Percentiles rank a stretch among this genome's conserved stretches.
Evolutionary conservation across 805 yeast species (phyloP).

Genomic region (Teunomyces barrocoloradensis): DNA sequence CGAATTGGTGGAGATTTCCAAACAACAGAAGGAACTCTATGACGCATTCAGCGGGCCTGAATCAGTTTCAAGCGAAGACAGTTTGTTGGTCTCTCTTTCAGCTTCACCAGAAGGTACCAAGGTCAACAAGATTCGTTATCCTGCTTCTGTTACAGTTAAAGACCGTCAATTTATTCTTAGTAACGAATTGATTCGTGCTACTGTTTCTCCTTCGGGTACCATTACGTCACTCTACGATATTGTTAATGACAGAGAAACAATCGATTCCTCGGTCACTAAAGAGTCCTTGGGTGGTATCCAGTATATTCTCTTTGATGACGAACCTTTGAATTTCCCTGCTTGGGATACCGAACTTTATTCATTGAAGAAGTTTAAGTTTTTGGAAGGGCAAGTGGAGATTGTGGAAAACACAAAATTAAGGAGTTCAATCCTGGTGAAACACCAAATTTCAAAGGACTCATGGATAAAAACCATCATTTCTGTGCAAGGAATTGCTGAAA

Average conservation of each 20-base stretch:
- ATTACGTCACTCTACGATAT: constrained; percentile 65
- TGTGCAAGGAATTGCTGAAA: constrained; percentile 53
- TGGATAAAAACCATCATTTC: constrained; percentile 67
- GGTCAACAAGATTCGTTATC: constrained; percentile 29
- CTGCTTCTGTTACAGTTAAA: constrained; percentile 46
- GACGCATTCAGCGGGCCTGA: constrained; percentile 6
- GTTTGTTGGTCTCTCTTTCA: constrained; percentile 20
- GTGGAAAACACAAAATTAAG: constrained; percentile 54
- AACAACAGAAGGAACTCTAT: constrained; percentile 16
- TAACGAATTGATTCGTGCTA: constrained; percentile 61
- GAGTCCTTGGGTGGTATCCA: constrained; percentile 66
- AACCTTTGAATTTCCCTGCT: constrained; percentile 89
- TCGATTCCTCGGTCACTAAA: constrained; percentile 53
- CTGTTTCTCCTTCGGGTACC: constrained; percentile 50
- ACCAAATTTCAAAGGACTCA: constrained; percentile 56
- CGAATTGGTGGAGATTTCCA: constrained; percentile 41
- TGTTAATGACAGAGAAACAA: constrained; percentile 55
- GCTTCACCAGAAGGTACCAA: constrained; percentile 15
- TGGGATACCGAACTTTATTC: constrained; percentile 97
- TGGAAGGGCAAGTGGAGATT: constrained; percentile 40
- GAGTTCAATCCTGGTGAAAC: constrained; percentile 60
- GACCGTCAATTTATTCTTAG: constrained; percentile 48
- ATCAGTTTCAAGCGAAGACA: constrained; percentile 3
- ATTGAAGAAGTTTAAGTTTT: constrained; percentile 62
- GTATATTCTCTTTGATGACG: constrained; percentile 79